Percentiles rank a stretch among this genome's conserved stretches.
These are phyloP conservation scores for Diaporthe sp. DNA, from an alignment of 2,329 filamentous ascomycete species.

Conservation along the genomic window DNA sequence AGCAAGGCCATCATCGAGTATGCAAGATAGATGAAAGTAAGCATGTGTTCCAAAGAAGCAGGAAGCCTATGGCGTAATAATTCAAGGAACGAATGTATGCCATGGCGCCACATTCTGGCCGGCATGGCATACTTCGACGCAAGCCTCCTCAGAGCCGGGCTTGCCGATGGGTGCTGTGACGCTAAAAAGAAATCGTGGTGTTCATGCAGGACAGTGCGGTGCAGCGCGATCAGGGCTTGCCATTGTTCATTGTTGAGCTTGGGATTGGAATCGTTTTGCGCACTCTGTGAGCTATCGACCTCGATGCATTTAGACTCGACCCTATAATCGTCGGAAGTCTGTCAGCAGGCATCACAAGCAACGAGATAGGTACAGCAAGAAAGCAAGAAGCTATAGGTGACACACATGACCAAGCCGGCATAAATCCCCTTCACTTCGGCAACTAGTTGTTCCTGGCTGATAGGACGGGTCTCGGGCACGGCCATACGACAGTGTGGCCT, in stretches of 20 bases:
- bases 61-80: too few species aligned
- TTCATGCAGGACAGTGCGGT: too few species aligned
- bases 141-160: conserved; percentile 71
- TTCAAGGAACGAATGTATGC: conserved; percentile 87
- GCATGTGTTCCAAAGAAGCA: too few species aligned
- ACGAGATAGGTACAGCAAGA: not conserved
- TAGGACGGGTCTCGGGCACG: conserved; percentile 73
- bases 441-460: conserved; percentile 83
- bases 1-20: too few species aligned
- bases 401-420: conserved; percentile 76
- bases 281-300: too few species aligned
- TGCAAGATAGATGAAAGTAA: too few species aligned
- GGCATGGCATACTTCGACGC: conserved; percentile 91
- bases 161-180: conserved; percentile 85
- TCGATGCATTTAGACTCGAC: conserved; percentile 90
- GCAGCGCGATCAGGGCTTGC: too few species aligned
- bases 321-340: not conserved
- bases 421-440: too few species aligned
- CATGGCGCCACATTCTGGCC: conserved; percentile 92
- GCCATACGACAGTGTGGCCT: too few species aligned
- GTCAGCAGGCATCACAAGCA: not conserved
- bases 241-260: too few species aligned
- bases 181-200: too few species aligned
- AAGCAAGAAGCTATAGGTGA: not conserved
- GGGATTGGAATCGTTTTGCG: too few species aligned